These are phyloP conservation scores for Triangularia setosa DNA, from an alignment of 2,329 filamentous ascomycete species.

Conservation along the genomic window DNA sequence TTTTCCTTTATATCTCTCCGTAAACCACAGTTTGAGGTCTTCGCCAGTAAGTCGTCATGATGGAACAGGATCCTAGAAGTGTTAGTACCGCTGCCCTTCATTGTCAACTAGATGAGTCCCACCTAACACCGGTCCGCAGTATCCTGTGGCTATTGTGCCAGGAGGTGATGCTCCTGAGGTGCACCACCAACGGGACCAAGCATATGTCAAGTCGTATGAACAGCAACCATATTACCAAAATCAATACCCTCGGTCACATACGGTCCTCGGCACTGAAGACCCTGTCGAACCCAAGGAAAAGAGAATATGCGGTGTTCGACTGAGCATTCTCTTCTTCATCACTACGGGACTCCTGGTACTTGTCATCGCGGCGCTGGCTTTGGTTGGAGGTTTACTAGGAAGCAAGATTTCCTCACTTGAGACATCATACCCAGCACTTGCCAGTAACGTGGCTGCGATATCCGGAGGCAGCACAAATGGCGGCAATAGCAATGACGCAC, in stretches of 20 bases:
- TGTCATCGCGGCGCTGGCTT: not conserved
- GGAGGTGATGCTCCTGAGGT: not conserved
- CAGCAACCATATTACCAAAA: not conserved
- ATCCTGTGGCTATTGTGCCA: not conserved
- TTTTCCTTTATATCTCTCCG: too few species aligned
- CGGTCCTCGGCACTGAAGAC: not conserved
- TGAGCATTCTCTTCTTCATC: not conserved
- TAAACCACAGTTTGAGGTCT: not conserved
- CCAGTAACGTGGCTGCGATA: not conserved
- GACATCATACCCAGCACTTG: not conserved
- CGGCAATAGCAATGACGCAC: not conserved
- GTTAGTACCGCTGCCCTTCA: not conserved
- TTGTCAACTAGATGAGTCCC: not conserved
- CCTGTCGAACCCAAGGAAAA: not conserved
- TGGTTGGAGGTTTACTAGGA: not conserved
- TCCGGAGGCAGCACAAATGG: not conserved
- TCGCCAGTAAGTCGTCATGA: not conserved
- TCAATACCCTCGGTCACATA: not conserved
- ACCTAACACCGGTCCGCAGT: not conserved
- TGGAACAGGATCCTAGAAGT: not conserved
- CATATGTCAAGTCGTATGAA: not conserved
- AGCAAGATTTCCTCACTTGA: not conserved
- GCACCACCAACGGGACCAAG: not conserved
- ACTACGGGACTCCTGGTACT: not conserved
- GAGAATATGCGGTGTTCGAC: not conserved